These are phyloP conservation scores for Vigna hirtella DNA, from an alignment of 306 rosid species.

Conservation along the genomic window DNA sequence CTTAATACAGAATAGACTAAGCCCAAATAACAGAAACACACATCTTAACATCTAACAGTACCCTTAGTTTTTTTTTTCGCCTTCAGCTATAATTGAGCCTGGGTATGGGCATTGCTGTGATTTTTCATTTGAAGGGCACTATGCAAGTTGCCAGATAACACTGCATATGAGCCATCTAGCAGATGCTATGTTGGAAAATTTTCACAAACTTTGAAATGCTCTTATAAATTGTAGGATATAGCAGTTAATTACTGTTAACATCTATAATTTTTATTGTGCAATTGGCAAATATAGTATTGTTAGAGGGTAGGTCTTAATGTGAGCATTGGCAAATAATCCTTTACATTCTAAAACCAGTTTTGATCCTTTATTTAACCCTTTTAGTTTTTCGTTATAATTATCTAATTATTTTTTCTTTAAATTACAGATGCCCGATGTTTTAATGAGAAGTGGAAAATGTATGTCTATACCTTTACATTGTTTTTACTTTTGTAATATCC, in stretches of 20 bases:
- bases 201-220: slow-evolving; percentile 33
- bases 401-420: slow-evolving; percentile 45
- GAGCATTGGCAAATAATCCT: slow-evolving; percentile 10
- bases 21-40: too few relatives aligned
- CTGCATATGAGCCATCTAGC: slow-evolving; percentile 26
- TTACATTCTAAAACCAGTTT: slow-evolving; percentile 28
- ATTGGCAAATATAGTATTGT: slow-evolving; percentile 8
- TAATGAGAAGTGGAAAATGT: slow-evolving; percentile 84
- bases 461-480: slow-evolving; percentile 51
- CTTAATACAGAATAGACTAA: too few relatives aligned
- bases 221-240: slow-evolving; percentile 15
- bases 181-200: slow-evolving; percentile 6
- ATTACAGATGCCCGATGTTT: slow-evolving; percentile 76
- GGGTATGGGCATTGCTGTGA: slow-evolving; percentile 26
- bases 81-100: neutral
- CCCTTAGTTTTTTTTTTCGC: neutral
- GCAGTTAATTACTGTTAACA: slow-evolving; percentile 10
- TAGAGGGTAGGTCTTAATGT: slow-evolving; percentile 24
- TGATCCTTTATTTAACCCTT: slow-evolving; percentile 35
- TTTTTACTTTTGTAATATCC: slow-evolving; percentile 26
- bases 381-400: slow-evolving; percentile 33
- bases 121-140: neutral
- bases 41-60: too few relatives aligned
- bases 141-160: neutral
- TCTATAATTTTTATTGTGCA: slow-evolving; percentile 33